Evolutionary conservation across 2,329 filamentous ascomycete genomes (phyloP), one percentile per base, ranked within the genome.

Genomic region (Alternaria sp.): DNA sequence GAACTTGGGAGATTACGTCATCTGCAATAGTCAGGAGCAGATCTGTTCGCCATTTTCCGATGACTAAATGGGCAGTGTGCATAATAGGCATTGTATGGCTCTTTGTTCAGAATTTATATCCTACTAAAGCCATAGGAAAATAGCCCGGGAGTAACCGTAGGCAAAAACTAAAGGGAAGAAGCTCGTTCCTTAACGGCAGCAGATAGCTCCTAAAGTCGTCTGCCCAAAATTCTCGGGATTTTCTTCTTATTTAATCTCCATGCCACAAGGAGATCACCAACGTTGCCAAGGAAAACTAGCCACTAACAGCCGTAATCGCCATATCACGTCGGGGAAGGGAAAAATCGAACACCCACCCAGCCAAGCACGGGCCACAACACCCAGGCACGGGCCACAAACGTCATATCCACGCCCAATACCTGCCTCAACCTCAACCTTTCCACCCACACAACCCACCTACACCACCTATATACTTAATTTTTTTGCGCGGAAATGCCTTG

Each of bases 131-230:
- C 31, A 34, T 33, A 7, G 24, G 44, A 34, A 36, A 21, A 48
- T 36, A 21, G 10, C n/a, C 23, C 44, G 44, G 44, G 29, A 46
- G 29, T 33, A 31, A 21, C 44, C 44, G 29, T 48, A 48, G 29
- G 31, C 29, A 24, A 4, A 36, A 34, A 13, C 17, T 26, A 48
- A 31, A 36, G 31, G 21, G 29, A 24, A 21, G 29, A 29, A 13
- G 24, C 23, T 34, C 9, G 29, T 48, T n/a, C 44, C 23, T 23
- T 17, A 11, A 23, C 29, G 14, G 44, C n/a, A 5, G 21, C 44
- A 36, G 10, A 40, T 24, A 24, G 21, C 11, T 7, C 13, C 44
- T 21, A 21, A 48, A 34, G 21, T 34, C 31, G 31, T 48, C 31
- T 4, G 21, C 21, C 13, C 24, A 24, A 40, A 48, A 3, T 17